A percentile compares a stretch with the other conserved stretches of the same genome.
These are phyloP conservation scores for Amanita phalloides DNA, from an alignment of 768 basidiomycete species.

Conservation along the genomic window DNA sequence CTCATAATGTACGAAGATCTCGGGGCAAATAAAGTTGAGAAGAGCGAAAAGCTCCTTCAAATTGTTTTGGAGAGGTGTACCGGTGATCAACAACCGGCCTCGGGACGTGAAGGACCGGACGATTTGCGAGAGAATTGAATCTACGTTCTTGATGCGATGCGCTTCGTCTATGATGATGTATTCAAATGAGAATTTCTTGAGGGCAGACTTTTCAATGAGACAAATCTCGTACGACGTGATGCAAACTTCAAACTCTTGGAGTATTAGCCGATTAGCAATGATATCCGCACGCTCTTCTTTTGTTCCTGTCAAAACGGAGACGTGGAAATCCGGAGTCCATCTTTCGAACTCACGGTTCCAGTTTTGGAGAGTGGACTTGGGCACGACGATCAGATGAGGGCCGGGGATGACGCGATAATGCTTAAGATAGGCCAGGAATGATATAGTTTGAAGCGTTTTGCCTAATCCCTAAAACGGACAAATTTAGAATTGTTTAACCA, in stretches of 20 bases:
- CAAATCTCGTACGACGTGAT: slow-evolving; percentile 97
- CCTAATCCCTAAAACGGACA: slow-evolving; percentile 65
- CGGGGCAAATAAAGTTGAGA: slow-evolving; percentile 93
- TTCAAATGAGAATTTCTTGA: slow-evolving; percentile 94
- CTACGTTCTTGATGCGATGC: slow-evolving; percentile 98
- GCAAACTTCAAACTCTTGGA: slow-evolving; percentile 87
- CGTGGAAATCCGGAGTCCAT: slow-evolving; percentile 86
- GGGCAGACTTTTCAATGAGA: slow-evolving; percentile 83
- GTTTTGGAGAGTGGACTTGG: slow-evolving; percentile 97
- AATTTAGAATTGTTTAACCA: background rate
- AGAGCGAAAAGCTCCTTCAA: slow-evolving; percentile 90
- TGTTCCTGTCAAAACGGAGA: slow-evolving; percentile 72
- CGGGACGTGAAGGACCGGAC: slow-evolving; percentile 84
- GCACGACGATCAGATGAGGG: slow-evolving; percentile 92
- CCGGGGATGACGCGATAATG: slow-evolving; percentile 67
- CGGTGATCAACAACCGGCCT: slow-evolving; percentile 89
- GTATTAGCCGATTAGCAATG: slow-evolving; percentile 67
- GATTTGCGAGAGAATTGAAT: slow-evolving; percentile 91
- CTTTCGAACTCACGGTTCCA: slow-evolving; percentile 89
- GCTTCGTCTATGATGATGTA: slow-evolving; percentile 99
- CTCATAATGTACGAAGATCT: slow-evolving; percentile 84
- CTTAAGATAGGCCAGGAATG: slow-evolving; percentile 92
- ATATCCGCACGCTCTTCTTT: slow-evolving; percentile 85
- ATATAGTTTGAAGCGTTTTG: slow-evolving; percentile 96
- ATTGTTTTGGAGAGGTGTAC: slow-evolving; percentile 95